phyloP scores from a whole-genome alignment of 2,329 filamentous ascomycete genomes.

The Paraconiothyrium sp. region DNA sequence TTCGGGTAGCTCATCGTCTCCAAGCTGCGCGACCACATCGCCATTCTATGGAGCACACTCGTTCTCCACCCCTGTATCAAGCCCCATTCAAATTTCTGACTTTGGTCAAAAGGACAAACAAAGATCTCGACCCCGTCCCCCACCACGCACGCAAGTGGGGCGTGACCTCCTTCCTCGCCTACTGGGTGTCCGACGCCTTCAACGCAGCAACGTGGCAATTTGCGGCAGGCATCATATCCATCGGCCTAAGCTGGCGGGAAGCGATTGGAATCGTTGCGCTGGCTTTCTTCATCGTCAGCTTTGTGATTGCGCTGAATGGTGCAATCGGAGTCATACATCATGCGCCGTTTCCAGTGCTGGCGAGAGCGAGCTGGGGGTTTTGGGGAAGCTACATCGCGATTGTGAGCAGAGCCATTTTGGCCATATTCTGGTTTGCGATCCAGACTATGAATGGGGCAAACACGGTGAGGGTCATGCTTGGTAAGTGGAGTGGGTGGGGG shows the following conservation, averaged over 20 bases:
- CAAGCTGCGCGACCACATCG: too few species aligned
- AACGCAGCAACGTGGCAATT: conserved; percentile 66
- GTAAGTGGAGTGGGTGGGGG: conserved; percentile 19
- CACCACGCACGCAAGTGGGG: conserved; percentile 57
- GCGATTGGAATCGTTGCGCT: conserved; percentile 63
- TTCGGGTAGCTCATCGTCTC: too few species aligned
- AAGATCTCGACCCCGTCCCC: conserved; percentile 61
- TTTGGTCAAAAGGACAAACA: conserved; percentile 52
- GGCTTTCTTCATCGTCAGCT: conserved; percentile 62
- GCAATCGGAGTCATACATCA: conserved; percentile 60
- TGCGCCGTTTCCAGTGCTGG: conserved; percentile 65
- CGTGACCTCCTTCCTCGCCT: conserved; percentile 57
- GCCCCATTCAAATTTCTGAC: too few species aligned
- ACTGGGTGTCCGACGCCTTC: conserved; percentile 64
- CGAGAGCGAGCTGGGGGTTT: conserved; percentile 66
- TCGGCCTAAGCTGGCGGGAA: conserved; percentile 64
- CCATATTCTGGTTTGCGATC: conserved; percentile 72
- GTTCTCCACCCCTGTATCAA: too few species aligned
- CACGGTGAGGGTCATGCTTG: conserved; percentile 60
- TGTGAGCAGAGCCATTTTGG: conserved; percentile 63
- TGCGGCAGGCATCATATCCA: conserved; percentile 49
- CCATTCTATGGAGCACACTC: too few species aligned
- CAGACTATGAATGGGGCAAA: conserved; percentile 71
- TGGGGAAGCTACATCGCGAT: conserved; percentile 66
- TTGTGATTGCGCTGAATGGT: conserved; percentile 70